Evolutionary conservation across 2,329 filamentous ascomycete species (phyloP).

Genomic region (Monosporascus sp.): DNA sequence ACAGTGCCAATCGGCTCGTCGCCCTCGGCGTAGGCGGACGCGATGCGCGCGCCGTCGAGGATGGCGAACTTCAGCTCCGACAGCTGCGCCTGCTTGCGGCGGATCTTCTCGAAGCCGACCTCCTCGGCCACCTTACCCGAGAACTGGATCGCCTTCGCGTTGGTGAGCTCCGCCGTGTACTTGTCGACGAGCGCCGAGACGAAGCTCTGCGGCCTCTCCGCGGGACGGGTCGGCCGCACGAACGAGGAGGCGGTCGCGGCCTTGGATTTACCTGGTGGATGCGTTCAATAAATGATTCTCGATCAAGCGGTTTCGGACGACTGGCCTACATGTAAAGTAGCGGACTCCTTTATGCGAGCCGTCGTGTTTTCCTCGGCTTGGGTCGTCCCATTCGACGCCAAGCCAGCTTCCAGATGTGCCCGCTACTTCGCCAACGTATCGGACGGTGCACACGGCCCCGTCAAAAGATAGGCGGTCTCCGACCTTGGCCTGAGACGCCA

Average conservation of each 20-base stretch:
- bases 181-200: constrained; percentile 76
- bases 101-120: constrained; percentile 91
- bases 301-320: neutral
- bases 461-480: constrained; percentile 80
- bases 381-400: constrained; percentile 95
- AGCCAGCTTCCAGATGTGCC: constrained; percentile 80
- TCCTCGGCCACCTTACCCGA: constrained; percentile 86
- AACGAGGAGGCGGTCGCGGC: constrained; percentile 77
- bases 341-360: constrained; percentile 72
- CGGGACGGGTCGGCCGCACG: constrained; percentile 68
- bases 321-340: constrained; percentile 73
- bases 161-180: constrained; percentile 62
- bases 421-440: constrained; percentile 72
- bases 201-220: constrained; percentile 67
- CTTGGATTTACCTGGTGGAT: constrained; percentile 50
- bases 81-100: constrained; percentile 70
- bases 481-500: constrained; percentile 40
- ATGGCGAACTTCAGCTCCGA: constrained; percentile 76
- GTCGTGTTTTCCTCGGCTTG: constrained; percentile 80
- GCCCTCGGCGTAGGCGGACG: constrained; percentile 27
- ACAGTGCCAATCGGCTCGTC: constrained; percentile 39
- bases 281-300: constrained; percentile 3
- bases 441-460: constrained; percentile 73
- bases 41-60: constrained; percentile 70
- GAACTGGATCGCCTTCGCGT: constrained; percentile 53